Base-by-base conservation (phyloP, 2,329 filamentous ascomycete species). In the Colletotrichum sp. region DNA sequence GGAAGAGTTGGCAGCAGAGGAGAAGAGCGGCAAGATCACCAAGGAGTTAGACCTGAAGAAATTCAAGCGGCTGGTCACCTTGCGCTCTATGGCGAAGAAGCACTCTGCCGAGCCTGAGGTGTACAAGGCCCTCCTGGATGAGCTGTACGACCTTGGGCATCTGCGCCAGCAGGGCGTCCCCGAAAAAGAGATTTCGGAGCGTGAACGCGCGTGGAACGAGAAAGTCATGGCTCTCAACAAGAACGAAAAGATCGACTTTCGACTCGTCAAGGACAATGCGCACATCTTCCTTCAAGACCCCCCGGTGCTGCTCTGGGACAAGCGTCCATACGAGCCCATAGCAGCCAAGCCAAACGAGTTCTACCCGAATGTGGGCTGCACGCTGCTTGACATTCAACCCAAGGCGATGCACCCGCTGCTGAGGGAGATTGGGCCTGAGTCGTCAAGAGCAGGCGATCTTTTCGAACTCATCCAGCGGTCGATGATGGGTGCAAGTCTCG, bases 271-370 rank as follows among this genome's bases (percentile, higher is more conserved):
- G 34, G 92, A 94, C 79, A 91, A 92, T 80, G 82, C 88, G 61
- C 89, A 90, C 78, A 78, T 89, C 19, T 87, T 89, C 79, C 82
- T 85, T 66, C 86, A 89, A 82, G 79, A 87, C 1, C 86, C 88
- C 2, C 90, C 92, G 0, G 79, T 89, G 1, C 83, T 96, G 5
- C 80, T 88, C 30, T 96, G 93, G 92, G 95, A 98, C 83, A 88
- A 90, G 2, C 92, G 96, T 19, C 85, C 87, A 3, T 92, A 91
- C 80, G 95, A 98, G 80, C 94, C 95, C 0, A 86, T 98, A 19
- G 83, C 86, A 29, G 89, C 91, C 4, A 76, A 86, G 6, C 68
- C 84, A 0, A 80, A 89, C 1, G 96, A 98, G 78, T 93, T 95
- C 80, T 95, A 89, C 82, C 95, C 95, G 2, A 86, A 89, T 29